phyloP scores from a whole-genome alignment of 176 grass and related monocot genomes.

The Aegilops umbellulata region DNA sequence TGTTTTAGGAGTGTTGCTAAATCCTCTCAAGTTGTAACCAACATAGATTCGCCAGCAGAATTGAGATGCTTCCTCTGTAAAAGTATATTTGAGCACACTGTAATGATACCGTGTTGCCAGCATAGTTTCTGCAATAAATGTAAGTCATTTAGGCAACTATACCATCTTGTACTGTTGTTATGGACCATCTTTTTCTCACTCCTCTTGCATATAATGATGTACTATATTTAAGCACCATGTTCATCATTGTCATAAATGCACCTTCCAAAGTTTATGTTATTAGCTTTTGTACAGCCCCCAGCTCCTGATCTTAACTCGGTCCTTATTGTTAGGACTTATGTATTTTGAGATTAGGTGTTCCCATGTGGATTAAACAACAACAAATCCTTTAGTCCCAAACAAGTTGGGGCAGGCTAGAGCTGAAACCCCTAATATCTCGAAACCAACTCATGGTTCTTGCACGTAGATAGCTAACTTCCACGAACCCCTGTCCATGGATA shows the following conservation, averaged over 20 bases:
- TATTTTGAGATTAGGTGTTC: neutral
- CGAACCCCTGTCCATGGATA: no score
- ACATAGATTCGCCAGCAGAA: conserved; percentile 39
- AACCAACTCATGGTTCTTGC: no score
- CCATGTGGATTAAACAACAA: no score
- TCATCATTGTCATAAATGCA: no score
- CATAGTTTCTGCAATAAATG: conserved; percentile 57
- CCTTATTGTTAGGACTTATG: neutral
- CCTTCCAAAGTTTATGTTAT: no score
- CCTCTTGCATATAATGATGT: neutral
- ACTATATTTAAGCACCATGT: neutral
- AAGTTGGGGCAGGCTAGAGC: no score
- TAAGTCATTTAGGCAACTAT: conserved; percentile 21
- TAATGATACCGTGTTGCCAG: conserved; percentile 61
- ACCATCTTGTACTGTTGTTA: neutral
- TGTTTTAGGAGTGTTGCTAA: conserved; percentile 3
- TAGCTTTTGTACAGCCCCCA: neutral
- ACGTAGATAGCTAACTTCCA: no score
- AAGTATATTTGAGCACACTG: conserved; percentile 43
- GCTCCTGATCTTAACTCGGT: neutral
- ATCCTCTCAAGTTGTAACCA: conserved; percentile 10
- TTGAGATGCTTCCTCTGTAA: conserved; percentile 51
- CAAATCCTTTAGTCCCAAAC: no score
- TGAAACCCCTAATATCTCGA: no score
- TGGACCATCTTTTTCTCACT: neutral